Conservation (phyloP, 495 filamentous ascomycete species). For the Extremus antarcticus region DNA sequence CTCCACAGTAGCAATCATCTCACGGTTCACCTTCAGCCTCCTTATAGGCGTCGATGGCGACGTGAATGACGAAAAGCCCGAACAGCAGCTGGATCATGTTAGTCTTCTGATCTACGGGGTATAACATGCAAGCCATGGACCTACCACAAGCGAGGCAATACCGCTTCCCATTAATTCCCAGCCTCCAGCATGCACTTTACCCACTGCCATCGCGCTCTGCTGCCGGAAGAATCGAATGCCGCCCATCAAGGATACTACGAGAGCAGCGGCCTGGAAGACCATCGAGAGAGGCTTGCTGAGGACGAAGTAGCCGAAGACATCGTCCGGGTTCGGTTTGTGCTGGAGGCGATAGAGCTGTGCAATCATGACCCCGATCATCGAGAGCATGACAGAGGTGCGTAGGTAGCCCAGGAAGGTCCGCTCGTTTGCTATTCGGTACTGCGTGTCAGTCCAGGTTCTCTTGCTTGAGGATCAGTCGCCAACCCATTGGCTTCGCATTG, state of each 20-base stretch:
- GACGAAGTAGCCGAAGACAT: constrained; percentile 46
- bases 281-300: constrained; percentile 57
- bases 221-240: constrained; percentile 57
- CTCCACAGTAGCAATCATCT: too few species aligned
- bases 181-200: constrained; percentile 54
- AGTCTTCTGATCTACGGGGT: background rate
- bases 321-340: constrained; percentile 31
- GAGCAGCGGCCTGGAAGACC: constrained; percentile 46
- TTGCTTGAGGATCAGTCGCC: too few species aligned
- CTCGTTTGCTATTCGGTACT: constrained; percentile 50
- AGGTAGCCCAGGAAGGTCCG: constrained; percentile 71
- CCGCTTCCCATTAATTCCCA: constrained; percentile 55
- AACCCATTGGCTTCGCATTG: too few species aligned
- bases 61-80: constrained; percentile 5
- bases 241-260: constrained; percentile 47
- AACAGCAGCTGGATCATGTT: constrained; percentile 4
- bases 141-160: constrained; percentile 14
- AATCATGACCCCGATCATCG: constrained; percentile 54
- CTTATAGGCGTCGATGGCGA: constrained; percentile 9
- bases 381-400: constrained; percentile 57
- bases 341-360: constrained; percentile 64
- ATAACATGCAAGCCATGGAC: background rate
- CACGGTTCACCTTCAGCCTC: background rate
- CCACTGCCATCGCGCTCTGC: constrained; percentile 54
- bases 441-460: too few species aligned